Conservation (phyloP, 2,329 filamentous ascomycete genomes). For the Aspergillus niger region DNA sequence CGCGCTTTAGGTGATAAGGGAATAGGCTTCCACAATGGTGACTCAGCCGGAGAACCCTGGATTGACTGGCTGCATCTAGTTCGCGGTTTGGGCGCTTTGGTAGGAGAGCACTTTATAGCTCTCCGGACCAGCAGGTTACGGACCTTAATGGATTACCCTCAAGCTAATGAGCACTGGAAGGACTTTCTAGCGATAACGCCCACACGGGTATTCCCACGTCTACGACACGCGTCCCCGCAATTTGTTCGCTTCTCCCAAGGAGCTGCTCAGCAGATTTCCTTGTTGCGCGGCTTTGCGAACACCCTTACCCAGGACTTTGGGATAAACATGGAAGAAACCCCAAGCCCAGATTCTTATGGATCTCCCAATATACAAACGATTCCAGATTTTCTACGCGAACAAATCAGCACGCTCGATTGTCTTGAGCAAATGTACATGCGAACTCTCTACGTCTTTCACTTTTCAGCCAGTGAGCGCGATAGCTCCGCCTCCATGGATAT, state of each 20-base stretch:
- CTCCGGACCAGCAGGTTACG: not conserved
- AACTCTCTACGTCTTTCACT: constrained; percentile 17
- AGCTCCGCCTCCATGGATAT: constrained; percentile 12
- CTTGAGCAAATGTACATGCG: constrained; percentile 18
- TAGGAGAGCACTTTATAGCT: not conserved
- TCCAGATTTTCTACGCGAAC: not conserved
- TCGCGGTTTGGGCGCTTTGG: not conserved
- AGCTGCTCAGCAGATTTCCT: no score
- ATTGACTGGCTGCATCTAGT: constrained; percentile 4
- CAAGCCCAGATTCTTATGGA: no score
- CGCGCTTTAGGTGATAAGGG: not conserved
- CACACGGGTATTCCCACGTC: no score
- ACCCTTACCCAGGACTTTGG: no score
- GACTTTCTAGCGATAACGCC: not conserved
- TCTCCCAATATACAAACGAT: not conserved
- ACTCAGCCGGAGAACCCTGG: not conserved
- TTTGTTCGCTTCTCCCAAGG: no score
- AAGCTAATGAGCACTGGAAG: not conserved
- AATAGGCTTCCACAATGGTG: not conserved
- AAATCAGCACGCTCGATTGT: not conserved
- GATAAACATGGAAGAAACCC: no score
- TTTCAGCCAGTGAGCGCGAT: constrained; percentile 8
- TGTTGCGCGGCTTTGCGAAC: no score
- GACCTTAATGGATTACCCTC: not conserved
- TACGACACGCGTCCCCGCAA: no score